Evolutionary conservation across 495 filamentous ascomycete genomes (phyloP), one percentile per base, ranked within the genome.

Genomic region (Astrocystis sublimbata): DNA sequence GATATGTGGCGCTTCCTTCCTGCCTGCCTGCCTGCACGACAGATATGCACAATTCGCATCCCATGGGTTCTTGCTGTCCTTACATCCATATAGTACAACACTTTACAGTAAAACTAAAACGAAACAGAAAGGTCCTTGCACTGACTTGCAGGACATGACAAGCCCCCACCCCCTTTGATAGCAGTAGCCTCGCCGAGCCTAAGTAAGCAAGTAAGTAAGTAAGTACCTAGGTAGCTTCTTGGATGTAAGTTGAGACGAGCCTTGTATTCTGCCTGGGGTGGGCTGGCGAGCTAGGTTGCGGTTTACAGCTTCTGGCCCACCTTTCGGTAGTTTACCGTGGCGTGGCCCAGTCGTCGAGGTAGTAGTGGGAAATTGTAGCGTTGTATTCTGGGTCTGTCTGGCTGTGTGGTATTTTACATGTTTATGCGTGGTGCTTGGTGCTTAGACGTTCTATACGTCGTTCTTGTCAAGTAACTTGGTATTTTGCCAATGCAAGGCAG

Each of bases 321-420:
- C 23, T 23, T 9, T 23, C 19, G 6, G 15, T 46, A 13, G 8
- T 8, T 10, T 26, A 8, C 8, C 36, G 3, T 15, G 1, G 10
- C n/a, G n/a, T n/a, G n/a, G n/a, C n/a, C n/a, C n/a, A n/a, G n/a
- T n/a, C n/a, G n/a, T n/a, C n/a, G n/a, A n/a, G n/a, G n/a, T n/a
- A n/a, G 43, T 26, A 46, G 17, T 7, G 9, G 23, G n/a, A 38
- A 30, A 49, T 49, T 49, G 46, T 17, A 7, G 6, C 13, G 46
- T 49, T 30, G 46, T 49, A 49, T 49, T 49, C 17, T 31, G n/a
- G n/a, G n/a, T n/a, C n/a, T n/a, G n/a, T n/a, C n/a, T n/a, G n/a
- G n/a, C n/a, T n/a, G n/a, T n/a, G n/a, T n/a, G n/a, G 46, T 30
- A 52, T 52, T 35, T 52, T 35, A 30, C 49, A 35, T 52, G n/a